Percentiles rank a stretch among this genome's conserved stretches.
These are phyloP conservation scores for Naganishia randhawae DNA, from an alignment of 768 basidiomycete genomes.

Conservation along the genomic window DNA sequence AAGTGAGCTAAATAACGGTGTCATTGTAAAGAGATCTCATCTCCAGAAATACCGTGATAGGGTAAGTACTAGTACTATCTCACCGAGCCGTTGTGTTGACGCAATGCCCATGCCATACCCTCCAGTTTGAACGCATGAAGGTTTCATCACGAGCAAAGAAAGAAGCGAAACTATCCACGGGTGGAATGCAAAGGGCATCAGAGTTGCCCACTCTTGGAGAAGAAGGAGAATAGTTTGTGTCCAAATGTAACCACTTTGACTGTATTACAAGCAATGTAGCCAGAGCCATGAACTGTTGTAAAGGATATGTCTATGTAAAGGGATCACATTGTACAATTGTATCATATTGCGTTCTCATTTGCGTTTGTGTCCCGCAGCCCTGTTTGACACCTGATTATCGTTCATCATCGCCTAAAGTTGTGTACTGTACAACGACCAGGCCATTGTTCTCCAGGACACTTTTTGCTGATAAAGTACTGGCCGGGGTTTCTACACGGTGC, in stretches of 20 bases:
- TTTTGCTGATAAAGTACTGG: background rate
- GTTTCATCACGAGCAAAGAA: conserved; percentile 38
- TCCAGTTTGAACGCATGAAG: conserved; percentile 43
- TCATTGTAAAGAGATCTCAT: conserved; percentile 30
- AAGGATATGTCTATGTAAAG: background rate
- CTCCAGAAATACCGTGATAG: conserved; percentile 41
- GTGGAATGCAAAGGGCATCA: conserved; percentile 11
- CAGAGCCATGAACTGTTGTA: background rate
- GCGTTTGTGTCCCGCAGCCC: background rate
- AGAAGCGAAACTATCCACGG: conserved; percentile 36
- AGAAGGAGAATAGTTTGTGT: conserved; percentile 10
- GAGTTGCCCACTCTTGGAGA: conserved; percentile 25
- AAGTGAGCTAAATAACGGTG: background rate
- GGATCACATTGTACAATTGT: background rate
- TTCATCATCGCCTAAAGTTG: conserved; percentile 19
- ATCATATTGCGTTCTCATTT: too few species aligned
- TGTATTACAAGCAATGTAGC: background rate
- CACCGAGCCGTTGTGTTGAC: too few species aligned
- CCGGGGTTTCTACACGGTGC: background rate
- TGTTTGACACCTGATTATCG: background rate
- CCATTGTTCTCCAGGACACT: conserved; percentile 20
- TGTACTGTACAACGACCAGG: conserved; percentile 30
- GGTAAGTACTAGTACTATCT: conserved; percentile 31
- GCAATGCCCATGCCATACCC: background rate
- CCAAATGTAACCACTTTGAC: background rate